phyloP scores from a whole-genome alignment of 2,329 filamentous ascomycete genomes.

The Colletotrichum limetticola region DNA sequence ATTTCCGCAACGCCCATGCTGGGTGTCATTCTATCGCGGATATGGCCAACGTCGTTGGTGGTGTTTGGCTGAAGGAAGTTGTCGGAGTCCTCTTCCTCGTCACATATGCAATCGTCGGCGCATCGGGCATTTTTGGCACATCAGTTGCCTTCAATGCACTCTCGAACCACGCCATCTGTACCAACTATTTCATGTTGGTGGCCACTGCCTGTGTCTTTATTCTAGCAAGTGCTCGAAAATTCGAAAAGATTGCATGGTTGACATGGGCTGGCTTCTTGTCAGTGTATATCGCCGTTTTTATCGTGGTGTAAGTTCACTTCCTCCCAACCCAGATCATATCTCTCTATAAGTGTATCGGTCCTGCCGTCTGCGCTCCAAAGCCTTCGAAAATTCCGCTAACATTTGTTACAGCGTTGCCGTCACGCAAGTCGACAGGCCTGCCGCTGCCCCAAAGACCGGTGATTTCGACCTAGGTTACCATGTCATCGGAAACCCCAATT shows the following conservation, averaged over 20 bases:
- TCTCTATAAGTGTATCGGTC: too few relatives aligned
- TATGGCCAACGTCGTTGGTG: conserved; percentile 68
- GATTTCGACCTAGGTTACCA: conserved; percentile 69
- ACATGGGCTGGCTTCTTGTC: conserved; percentile 70
- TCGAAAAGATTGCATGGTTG: conserved; percentile 70
- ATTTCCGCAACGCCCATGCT: conserved; percentile 51
- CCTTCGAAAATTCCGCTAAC: not conserved
- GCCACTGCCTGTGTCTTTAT: conserved; percentile 60
- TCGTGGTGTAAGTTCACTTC: conserved; percentile 56
- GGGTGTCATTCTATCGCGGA: conserved; percentile 58
- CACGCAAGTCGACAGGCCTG: conserved; percentile 66
- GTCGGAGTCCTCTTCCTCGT: conserved; percentile 66
- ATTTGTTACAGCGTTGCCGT: conserved; percentile 58
- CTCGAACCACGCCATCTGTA: conserved; percentile 67
- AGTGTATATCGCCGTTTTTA: conserved; percentile 67
- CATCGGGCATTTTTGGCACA: conserved; percentile 68
- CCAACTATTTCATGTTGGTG: conserved; percentile 66
- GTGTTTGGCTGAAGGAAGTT: conserved; percentile 61
- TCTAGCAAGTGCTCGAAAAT: conserved; percentile 65
- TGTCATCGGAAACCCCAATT: conserved; percentile 65
- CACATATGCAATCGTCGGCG: conserved; percentile 66
- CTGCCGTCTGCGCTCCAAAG: not conserved
- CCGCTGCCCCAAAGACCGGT: conserved; percentile 68
- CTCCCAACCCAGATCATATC: too few relatives aligned
- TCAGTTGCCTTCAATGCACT: conserved; percentile 70